Evolutionary conservation across 2,329 filamentous ascomycete genomes (phyloP).

Genomic region (Fusarium coicis): DNA sequence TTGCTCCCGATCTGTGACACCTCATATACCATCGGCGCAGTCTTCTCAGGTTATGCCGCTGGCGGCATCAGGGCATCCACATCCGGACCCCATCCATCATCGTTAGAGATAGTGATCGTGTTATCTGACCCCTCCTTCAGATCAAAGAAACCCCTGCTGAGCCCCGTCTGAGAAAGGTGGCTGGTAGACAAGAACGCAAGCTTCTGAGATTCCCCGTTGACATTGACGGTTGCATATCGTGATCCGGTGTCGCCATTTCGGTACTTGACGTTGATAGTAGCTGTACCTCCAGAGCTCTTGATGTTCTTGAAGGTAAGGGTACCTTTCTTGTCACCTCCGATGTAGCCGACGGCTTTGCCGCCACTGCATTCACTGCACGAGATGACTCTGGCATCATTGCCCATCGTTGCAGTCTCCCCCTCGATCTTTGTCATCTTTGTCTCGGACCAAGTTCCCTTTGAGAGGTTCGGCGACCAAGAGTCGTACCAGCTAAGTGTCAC

Average conservation of each 20-base stretch:
- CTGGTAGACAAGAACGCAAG: constrained; percentile 65
- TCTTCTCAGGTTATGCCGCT: constrained; percentile 21
- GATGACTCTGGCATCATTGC: constrained; percentile 57
- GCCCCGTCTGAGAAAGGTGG: constrained; percentile 52
- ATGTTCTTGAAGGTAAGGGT: constrained; percentile 60
- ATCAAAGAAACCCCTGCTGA: constrained; percentile 59
- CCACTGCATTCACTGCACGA: constrained; percentile 64
- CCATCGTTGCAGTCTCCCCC: constrained; percentile 60
- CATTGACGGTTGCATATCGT: constrained; percentile 63
- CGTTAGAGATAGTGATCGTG: constrained; percentile 58
- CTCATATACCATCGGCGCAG: neutral
- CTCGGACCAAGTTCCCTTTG: constrained; percentile 55
- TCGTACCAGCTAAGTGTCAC: constrained; percentile 63
- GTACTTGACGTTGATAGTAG: constrained; percentile 66
- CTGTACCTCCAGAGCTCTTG: constrained; percentile 55
- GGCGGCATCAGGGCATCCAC: constrained; percentile 65
- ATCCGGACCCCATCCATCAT: constrained; percentile 51
- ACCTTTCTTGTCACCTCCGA: constrained; percentile 61
- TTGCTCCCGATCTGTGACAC: neutral
- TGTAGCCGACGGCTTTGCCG: constrained; percentile 61
- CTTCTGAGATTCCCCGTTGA: constrained; percentile 63
- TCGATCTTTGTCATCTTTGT: constrained; percentile 62
- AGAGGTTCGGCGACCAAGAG: constrained; percentile 63
- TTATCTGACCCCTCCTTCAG: constrained; percentile 60
- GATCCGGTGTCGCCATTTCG: constrained; percentile 65